These are phyloP conservation scores for Colletotrichum spaethianum DNA, from an alignment of 2,329 filamentous ascomycete genomes.

Conservation along the genomic window DNA sequence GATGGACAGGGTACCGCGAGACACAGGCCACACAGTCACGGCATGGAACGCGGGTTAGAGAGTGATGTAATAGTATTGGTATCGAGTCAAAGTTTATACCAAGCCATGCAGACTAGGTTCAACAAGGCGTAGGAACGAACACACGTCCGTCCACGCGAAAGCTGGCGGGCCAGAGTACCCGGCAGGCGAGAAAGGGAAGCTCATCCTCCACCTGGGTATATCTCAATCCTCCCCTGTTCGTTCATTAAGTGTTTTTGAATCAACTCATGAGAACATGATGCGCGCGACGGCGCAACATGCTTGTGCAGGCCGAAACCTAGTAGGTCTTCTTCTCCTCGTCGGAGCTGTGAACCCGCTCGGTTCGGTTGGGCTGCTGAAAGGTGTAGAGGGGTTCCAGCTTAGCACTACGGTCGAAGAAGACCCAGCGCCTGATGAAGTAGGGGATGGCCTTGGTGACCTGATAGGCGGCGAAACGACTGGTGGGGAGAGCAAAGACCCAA, in stretches of 20 bases:
- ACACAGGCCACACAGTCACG: background rate
- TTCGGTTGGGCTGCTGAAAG: constrained; percentile 46
- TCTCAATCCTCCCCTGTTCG: background rate
- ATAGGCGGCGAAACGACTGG: constrained; percentile 50
- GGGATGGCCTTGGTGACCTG: constrained; percentile 52
- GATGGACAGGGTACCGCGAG: no score
- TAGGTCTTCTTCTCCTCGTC: constrained; percentile 39
- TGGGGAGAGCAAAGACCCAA: constrained; percentile 55
- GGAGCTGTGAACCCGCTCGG: constrained; percentile 23
- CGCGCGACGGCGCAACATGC: background rate
- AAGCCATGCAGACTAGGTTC: background rate
- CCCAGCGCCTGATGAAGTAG: constrained; percentile 49
- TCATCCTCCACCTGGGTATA: constrained; percentile 36
- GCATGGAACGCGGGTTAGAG: no score
- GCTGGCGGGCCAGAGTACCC: background rate
- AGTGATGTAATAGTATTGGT: constrained; percentile 1
- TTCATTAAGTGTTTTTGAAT: background rate
- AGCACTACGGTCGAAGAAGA: constrained; percentile 50
- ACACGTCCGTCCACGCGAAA: background rate
- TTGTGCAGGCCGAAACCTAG: background rate
- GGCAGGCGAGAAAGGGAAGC: constrained; percentile 14
- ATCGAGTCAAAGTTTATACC: background rate
- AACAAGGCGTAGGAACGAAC: background rate
- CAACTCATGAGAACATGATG: background rate
- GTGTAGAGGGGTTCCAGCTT: constrained; percentile 59